Percentiles rank a stretch among this genome's conserved stretches.
These are phyloP conservation scores for Simplicillium sp. DNA, from an alignment of 2,329 filamentous ascomycete species.

Conservation along the genomic window DNA sequence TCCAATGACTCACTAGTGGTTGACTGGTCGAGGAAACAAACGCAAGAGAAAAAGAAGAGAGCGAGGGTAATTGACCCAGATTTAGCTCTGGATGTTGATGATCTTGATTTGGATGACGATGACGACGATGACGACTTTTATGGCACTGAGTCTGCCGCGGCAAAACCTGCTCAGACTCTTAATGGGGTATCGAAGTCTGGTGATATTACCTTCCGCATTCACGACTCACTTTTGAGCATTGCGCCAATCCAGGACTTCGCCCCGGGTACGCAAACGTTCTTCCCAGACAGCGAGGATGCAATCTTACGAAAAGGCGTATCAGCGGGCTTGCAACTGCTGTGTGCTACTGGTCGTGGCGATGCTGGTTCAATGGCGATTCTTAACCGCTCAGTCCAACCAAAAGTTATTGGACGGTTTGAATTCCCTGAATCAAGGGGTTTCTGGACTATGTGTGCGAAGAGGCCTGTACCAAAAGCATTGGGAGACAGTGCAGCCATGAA, in stretches of 20 bases:
- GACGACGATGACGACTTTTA: constrained; percentile 55
- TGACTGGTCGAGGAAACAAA: constrained; percentile 64
- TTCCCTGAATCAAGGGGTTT: constrained; percentile 66
- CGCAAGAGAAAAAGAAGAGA: constrained; percentile 55
- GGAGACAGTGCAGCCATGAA: constrained; percentile 38
- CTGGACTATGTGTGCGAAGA: constrained; percentile 71
- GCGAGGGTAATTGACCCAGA: constrained; percentile 47
- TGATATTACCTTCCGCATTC: constrained; percentile 63
- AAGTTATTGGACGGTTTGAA: constrained; percentile 58
- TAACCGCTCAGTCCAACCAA: constrained; percentile 68
- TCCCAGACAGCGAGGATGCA: constrained; percentile 34
- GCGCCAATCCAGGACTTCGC: constrained; percentile 71
- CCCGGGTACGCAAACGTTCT: constrained; percentile 47
- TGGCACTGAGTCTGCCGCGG: constrained; percentile 53
- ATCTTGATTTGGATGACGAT: constrained; percentile 47
- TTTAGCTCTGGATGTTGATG: constrained; percentile 38
- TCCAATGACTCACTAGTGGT: constrained; percentile 72
- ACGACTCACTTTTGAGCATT: constrained; percentile 69
- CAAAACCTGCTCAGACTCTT: constrained; percentile 35
- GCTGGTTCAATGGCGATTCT: constrained; percentile 66
- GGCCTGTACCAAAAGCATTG: constrained; percentile 52
- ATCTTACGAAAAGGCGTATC: constrained; percentile 33
- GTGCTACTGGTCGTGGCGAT: constrained; percentile 53
- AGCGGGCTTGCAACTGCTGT: constrained; percentile 50
- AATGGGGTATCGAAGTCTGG: constrained; percentile 40